Conservation (phyloP, 1,284 basidiomycete species). For the Cutaneotrichosporon sp. region DNA sequence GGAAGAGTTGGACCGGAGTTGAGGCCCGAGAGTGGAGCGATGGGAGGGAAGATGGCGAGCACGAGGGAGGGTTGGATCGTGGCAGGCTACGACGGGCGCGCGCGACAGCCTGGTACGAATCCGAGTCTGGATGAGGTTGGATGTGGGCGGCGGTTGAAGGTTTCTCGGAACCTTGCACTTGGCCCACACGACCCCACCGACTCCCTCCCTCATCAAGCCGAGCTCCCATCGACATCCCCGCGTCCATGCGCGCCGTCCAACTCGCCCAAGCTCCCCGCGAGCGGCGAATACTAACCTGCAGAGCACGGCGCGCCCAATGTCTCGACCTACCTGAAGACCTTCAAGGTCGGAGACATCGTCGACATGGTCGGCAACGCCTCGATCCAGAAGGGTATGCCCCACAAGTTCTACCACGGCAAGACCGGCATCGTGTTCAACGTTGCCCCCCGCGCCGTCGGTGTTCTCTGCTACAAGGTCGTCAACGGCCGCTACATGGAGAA, state of each 20-base stretch:
- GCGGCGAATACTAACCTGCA: constrained; percentile 46
- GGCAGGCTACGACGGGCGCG: background rate
- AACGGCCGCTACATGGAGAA: constrained; percentile 99
- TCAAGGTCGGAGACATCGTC: constrained; percentile 96
- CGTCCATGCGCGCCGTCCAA: background rate
- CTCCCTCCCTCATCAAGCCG: background rate
- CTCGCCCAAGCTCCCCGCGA: background rate
- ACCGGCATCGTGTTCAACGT: constrained; percentile 99
- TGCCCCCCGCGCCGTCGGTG: constrained; percentile 89
- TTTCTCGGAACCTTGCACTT: background rate
- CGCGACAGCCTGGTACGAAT: background rate
- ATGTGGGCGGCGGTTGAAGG: background rate
- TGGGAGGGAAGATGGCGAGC: constrained; percentile 2
- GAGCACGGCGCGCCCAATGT: constrained; percentile 89
- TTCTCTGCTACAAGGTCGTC: constrained; percentile 98
- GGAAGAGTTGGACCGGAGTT: background rate
- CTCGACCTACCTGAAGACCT: constrained; percentile 91
- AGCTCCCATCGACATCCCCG: background rate
- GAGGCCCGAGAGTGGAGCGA: background rate
- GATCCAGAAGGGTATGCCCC: constrained; percentile 99
- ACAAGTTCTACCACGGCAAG: constrained; percentile 71
- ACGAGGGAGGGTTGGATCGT: constrained; percentile 1
- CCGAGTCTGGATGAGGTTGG: background rate
- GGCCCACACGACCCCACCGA: background rate
- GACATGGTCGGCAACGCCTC: constrained; percentile 99